phyloP scores from a whole-genome alignment of 2,329 filamentous ascomycete genomes.

The Acrocalymma vagum region DNA sequence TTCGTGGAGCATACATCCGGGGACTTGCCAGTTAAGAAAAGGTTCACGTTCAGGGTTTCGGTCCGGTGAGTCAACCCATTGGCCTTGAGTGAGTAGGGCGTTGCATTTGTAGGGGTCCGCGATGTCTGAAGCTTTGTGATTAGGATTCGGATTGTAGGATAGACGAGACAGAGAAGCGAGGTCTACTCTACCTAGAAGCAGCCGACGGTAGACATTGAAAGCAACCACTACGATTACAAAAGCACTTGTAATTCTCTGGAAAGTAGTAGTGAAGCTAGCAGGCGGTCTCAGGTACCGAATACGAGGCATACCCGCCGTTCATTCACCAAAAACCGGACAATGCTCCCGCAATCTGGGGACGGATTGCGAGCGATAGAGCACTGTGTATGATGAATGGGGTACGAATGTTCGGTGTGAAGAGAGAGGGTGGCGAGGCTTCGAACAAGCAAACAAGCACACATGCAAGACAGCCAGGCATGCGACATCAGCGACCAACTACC shows the following conservation, averaged over 20 bases:
- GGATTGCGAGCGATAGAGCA: too few species aligned
- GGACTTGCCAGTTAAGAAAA: slow-evolving; percentile 66
- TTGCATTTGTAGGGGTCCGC: slow-evolving; percentile 64
- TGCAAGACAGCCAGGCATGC: too few species aligned
- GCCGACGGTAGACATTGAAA: slow-evolving; percentile 20
- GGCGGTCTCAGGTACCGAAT: slow-evolving; percentile 12
- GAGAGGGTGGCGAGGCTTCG: too few species aligned
- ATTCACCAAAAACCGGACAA: too few species aligned
- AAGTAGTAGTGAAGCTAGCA: slow-evolving; percentile 8
- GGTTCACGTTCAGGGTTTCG: slow-evolving; percentile 34
- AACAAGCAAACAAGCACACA: too few species aligned
- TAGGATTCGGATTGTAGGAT: neutral
- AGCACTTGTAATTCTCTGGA: slow-evolving; percentile 12
- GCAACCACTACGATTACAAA: slow-evolving; percentile 19
- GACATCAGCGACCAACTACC: too few species aligned
- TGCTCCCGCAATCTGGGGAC: too few species aligned
- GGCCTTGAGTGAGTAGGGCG: slow-evolving; percentile 60
- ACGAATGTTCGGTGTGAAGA: too few species aligned
- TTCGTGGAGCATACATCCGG: slow-evolving; percentile 66
- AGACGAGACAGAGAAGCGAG: too few species aligned
- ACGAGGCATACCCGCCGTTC: slow-evolving; percentile 14
- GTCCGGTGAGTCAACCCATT: slow-evolving; percentile 57
- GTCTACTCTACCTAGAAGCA: slow-evolving; percentile 9
- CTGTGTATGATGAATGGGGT: too few species aligned
- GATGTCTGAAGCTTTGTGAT: slow-evolving; percentile 32